A percentile compares a stretch with the other conserved stretches of the same genome.
Evolutionary conservation across 306 rosid genomes (phyloP).

Genomic region (Rosa lucieae): DNA sequence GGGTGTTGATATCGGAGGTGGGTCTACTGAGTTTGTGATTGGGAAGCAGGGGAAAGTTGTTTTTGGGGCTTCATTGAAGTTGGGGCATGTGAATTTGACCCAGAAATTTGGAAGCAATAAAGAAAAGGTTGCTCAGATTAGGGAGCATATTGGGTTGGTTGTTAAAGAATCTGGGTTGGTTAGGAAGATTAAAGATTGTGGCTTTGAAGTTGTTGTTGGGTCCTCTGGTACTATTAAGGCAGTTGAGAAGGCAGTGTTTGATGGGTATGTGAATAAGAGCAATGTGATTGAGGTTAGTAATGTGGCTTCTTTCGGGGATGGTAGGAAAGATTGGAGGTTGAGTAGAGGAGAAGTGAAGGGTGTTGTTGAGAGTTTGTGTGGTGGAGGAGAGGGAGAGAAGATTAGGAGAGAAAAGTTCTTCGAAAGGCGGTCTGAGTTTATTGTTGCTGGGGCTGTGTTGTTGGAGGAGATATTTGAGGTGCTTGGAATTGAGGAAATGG

Average conservation of each 20-base stretch:
- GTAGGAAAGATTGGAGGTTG: constrained; percentile 36
- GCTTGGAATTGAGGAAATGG: constrained; percentile 38
- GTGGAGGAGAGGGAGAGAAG: constrained; percentile 28
- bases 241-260: constrained; percentile 32
- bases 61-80: constrained; percentile 32
- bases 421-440: constrained; percentile 34
- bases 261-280: constrained; percentile 10
- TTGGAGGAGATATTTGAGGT: constrained; percentile 40
- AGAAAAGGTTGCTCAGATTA: constrained; percentile 20
- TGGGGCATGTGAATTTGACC: constrained; percentile 45
- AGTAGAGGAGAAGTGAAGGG: constrained; percentile 33
- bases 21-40: constrained; percentile 47
- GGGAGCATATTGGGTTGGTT: constrained; percentile 29
- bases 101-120: constrained; percentile 23
- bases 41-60: constrained; percentile 33
- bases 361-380: constrained; percentile 31
- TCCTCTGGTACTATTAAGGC: constrained; percentile 43
- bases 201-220: constrained; percentile 39
- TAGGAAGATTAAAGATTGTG: constrained; percentile 21
- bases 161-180: constrained; percentile 31
- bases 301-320: constrained; percentile 9
- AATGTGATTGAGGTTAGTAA: constrained; percentile 13
- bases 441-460: constrained; percentile 37
- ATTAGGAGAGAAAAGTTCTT: constrained; percentile 25
- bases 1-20: constrained; percentile 44